Evolutionary conservation across 1,284 basidiomycete genomes (phyloP), one percentile per base, ranked within the genome.

Genomic region (Athelia psychrophila): DNA sequence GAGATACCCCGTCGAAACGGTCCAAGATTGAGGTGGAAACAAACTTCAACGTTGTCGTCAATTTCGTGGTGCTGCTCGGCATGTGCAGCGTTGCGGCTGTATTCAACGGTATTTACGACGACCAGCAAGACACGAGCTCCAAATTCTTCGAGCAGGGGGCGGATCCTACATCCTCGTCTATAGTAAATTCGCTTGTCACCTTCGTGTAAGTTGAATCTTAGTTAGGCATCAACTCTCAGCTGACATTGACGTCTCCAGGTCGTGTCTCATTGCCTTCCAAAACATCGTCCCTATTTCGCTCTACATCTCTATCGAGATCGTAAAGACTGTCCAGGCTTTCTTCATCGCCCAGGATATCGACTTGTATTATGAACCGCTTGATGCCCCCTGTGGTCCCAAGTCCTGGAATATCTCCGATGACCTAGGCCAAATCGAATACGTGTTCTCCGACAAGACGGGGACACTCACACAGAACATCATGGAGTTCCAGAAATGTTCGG

Each of bases 391-490:
- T 61, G 85, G 95, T 3, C 94, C 95, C 40, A 98, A 98, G 73
- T 96, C 93, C 13, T 98, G 95, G 95, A 96, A 95, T 68, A 96
- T 98, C 60, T 96, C 93, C 2, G 95, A 98, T 66, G 95, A 98
- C 70, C 83, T 98, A 1, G 95, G 95, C 23, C 95, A 98, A 72
- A 98, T 98, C 70, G 95, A 97, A 74, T 98, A 98, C 69, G 80
- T 98, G 60, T 98, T 98, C 72, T 95, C 92, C 4, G 95, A 99
- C 81, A 99, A 99, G 78, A 97, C 95, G 0, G 94, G 94, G 15
- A 97, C 95, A 1, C 82, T 97, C 51, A 97, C 95, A 2, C 93
- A 98, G 70, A 98, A 95, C 71, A 74, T 97, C 58, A 99, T 98
- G 95, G 95, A 98, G 75, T 98, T 97, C 73, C 95, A 98, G 68